phyloP scores from a whole-genome alignment of 495 filamentous ascomycete genomes.

The Cudoniella acicularis region DNA sequence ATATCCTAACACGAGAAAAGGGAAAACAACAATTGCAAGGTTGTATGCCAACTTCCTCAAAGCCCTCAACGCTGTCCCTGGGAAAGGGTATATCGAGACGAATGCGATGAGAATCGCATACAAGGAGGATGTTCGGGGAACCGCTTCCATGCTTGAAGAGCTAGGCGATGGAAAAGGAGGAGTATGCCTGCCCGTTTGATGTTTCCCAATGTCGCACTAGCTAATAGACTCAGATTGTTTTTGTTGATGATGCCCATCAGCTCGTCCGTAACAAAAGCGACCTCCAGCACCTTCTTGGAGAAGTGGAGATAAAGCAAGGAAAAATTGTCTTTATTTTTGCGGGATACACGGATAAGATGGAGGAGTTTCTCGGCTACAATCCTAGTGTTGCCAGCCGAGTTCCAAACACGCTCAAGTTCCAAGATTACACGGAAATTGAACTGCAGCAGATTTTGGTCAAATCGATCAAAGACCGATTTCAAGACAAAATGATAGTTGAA shows the following conservation, averaged over 20 bases:
- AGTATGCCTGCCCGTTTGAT: too few relatives aligned
- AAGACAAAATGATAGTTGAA: constrained; percentile 48
- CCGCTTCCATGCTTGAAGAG: constrained; percentile 38
- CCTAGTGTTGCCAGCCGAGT: constrained; percentile 70
- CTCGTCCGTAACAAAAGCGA: constrained; percentile 57
- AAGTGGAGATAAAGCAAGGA: constrained; percentile 69
- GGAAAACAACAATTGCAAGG: constrained; percentile 65
- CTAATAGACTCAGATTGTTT: too few relatives aligned
- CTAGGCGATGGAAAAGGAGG: constrained; percentile 48
- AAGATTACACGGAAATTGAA: constrained; percentile 66
- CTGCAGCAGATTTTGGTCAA: constrained; percentile 36
- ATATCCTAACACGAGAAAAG: constrained; percentile 26
- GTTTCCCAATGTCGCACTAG: too few relatives aligned
- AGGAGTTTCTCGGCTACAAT: constrained; percentile 72
- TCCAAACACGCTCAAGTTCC: constrained; percentile 59
- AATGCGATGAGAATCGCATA: constrained; percentile 52
- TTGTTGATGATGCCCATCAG: constrained; percentile 57
- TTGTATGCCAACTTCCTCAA: constrained; percentile 57
- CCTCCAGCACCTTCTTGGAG: constrained; percentile 67
- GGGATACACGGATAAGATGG: constrained; percentile 74
- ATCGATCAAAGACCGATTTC: constrained; percentile 33
- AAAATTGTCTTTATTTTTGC: constrained; percentile 75
- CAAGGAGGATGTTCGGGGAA: constrained; percentile 38
- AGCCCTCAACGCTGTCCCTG: constrained; percentile 43
- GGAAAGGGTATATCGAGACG: constrained; percentile 44